phyloP scores from a whole-genome alignment of 1,284 basidiomycete genomes.

The Limonomyces culmigenus region DNA sequence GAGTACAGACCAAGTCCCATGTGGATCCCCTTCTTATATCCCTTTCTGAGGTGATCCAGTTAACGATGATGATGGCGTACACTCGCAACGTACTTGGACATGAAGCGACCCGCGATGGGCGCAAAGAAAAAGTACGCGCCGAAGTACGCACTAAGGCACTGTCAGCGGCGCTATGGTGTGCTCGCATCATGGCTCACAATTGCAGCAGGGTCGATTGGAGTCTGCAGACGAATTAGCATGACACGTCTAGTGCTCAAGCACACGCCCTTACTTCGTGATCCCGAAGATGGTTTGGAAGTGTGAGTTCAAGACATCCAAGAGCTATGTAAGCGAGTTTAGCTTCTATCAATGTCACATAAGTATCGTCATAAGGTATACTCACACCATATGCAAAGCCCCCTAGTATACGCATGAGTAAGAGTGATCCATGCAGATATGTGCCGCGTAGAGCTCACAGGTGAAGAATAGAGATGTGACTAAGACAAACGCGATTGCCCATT shows the following conservation, averaged over 20 bases:
- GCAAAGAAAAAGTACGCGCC: conserved; percentile 55
- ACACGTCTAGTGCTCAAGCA: too few relatives aligned
- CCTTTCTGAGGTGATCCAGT: conserved; percentile 42
- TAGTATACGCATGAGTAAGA: conserved; percentile 9
- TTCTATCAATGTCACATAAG: conserved; percentile 74
- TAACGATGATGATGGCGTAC: neutral
- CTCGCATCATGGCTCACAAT: too few relatives aligned
- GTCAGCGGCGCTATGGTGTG: too few relatives aligned
- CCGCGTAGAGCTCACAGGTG: conserved; percentile 33
- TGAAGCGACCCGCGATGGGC: conserved; percentile 39
- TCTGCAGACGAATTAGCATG: conserved; percentile 34
- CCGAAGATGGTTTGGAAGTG: conserved; percentile 63
- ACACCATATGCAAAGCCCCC: conserved; percentile 65
- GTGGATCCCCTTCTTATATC: conserved; percentile 56
- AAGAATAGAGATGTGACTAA: conserved; percentile 72
- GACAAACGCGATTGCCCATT: conserved; percentile 43
- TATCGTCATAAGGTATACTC: conserved; percentile 61
- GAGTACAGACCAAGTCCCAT: conserved; percentile 57
- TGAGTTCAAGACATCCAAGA: conserved; percentile 75
- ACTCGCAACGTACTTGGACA: conserved; percentile 29
- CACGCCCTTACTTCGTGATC: conserved; percentile 61
- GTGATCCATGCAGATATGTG: neutral
- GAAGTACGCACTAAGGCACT: conserved; percentile 13
- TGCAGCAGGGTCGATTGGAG: conserved; percentile 56
- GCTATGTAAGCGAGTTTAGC: conserved; percentile 50